phyloP scores from a whole-genome alignment of 331 rosid species.

The Pyrus hybrid region DNA sequence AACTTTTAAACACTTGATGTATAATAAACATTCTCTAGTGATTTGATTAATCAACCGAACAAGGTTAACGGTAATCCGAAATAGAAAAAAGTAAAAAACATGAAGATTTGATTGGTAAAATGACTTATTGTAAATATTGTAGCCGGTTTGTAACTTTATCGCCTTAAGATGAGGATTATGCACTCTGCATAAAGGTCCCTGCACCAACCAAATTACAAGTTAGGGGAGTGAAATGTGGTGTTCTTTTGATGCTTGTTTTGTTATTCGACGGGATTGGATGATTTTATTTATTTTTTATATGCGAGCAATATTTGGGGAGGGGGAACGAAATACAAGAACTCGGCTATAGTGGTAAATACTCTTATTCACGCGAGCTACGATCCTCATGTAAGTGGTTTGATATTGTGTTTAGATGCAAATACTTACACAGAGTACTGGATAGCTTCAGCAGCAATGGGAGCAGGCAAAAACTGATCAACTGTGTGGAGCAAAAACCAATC shows the following conservation, averaged over 20 bases:
- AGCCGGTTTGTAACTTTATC: slow-evolving; percentile 31
- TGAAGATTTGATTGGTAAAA: background rate
- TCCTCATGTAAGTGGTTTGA: background rate
- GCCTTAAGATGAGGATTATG: slow-evolving; percentile 66
- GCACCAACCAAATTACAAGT: slow-evolving; percentile 30
- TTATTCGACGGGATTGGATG: background rate
- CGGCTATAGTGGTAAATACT: background rate
- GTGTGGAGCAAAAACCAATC: background rate
- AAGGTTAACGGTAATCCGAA: background rate
- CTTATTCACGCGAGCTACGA: background rate
- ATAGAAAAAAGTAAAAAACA: background rate
- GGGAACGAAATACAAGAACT: background rate
- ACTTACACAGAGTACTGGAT: slow-evolving; percentile 83
- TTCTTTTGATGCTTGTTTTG: background rate
- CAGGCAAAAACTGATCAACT: slow-evolving; percentile 70
- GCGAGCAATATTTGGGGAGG: background rate
- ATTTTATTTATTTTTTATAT: too few relatives aligned
- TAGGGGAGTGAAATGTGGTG: background rate
- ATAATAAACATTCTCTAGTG: background rate
- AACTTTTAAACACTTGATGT: background rate
- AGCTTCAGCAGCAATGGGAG: slow-evolving; percentile 54
- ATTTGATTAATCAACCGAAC: background rate
- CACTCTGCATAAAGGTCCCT: slow-evolving; percentile 97
- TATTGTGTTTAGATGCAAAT: background rate
- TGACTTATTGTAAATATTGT: slow-evolving; percentile 21